Evolutionary conservation across 2,329 filamentous ascomycete species (phyloP), one percentile per base, ranked within the genome.

Genomic region (Colletotrichum tamarilloi): DNA sequence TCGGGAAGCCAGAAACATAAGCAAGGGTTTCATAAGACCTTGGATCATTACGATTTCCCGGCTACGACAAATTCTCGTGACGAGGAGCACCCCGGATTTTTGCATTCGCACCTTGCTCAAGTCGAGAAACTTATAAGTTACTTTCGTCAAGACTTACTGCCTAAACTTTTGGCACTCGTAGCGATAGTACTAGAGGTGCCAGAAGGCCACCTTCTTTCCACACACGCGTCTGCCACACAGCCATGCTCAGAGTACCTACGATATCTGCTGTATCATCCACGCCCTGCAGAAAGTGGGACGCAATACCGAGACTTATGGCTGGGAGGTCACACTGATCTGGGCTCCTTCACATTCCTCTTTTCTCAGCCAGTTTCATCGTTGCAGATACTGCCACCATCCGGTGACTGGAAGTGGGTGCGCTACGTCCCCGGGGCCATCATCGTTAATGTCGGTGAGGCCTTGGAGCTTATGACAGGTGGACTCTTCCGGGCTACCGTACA

Each of bases 291-390:
- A 16, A 24, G 30, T 12, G 56, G 28, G 8, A 24, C 11, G 2
- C 24, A 46, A 32, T 42, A 24, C 7, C 42, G 42, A 55, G 62
- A 53, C 19, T 22, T 59, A 3, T 80, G 76, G 75, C 73, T 76
- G 1, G 74, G 76, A 8, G 78, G 76, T 0, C 87, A 89, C 76
- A 89, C 87, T 0, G 87, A 90, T 74, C 81, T 88, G 14, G 87
- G 87, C 0, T 86, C 83, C 0, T 79, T 89, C 5, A 89, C 87
- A 2, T 80, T 89, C n/a, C 83, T 89, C 1, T 89, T 88, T 80
- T 83, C 85, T 7, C 87, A 89, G 71, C 85, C 86, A 3, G 85
- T 89, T 12, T 85, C 87, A 0, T 86, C 85, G 2, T 80, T 89
- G 19, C 87, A 89, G 75, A 86, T 89, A 58, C 83, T 81, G 35